Conservation (phyloP, 2,329 filamentous ascomycete genomes). For the Stachybotrys echinatus region DNA sequence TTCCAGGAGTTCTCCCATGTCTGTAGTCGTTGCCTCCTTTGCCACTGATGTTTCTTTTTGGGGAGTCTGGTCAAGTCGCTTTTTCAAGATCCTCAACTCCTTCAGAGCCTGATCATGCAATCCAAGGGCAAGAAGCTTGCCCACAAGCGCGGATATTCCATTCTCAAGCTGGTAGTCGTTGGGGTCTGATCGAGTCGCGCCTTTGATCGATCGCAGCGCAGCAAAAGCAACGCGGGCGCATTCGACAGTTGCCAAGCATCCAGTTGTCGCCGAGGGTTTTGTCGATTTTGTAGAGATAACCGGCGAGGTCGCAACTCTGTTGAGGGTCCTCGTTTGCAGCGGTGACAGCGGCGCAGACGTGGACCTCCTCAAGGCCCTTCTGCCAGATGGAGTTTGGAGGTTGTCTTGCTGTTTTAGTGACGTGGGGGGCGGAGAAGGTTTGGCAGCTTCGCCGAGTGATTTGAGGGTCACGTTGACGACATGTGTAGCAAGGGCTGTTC, state of each 20-base stretch:
- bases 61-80: slow-evolving; percentile 43
- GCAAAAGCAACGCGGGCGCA: slow-evolving; percentile 65
- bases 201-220: slow-evolving; percentile 55
- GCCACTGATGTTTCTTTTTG: slow-evolving; percentile 23
- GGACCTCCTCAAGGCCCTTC: slow-evolving; percentile 46
- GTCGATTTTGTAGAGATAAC: slow-evolving; percentile 32
- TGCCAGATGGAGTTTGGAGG: slow-evolving; percentile 24
- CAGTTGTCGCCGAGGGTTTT: too few relatives aligned
- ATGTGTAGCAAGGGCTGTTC: slow-evolving; percentile 64
- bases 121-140: slow-evolving; percentile 59
- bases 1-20: slow-evolving; percentile 55
- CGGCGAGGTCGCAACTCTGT: slow-evolving; percentile 53
- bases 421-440: slow-evolving; percentile 30
- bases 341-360: slow-evolving; percentile 55
- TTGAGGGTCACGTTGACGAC: slow-evolving; percentile 68
- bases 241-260: slow-evolving; percentile 56
- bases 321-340: slow-evolving; percentile 55
- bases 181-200: slow-evolving; percentile 46
- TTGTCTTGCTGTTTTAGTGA: slow-evolving; percentile 28
- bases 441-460: slow-evolving; percentile 61
- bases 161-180: slow-evolving; percentile 65
- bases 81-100: slow-evolving; percentile 63
- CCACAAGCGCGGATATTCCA: slow-evolving; percentile 65
- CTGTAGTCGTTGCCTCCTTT: slow-evolving; percentile 20
- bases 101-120: slow-evolving; percentile 64